Percentiles rank a stretch among this genome's conserved stretches.
Conservation (phyloP, 768 basidiomycete genomes). For the Pisolithus sp. region DNA sequence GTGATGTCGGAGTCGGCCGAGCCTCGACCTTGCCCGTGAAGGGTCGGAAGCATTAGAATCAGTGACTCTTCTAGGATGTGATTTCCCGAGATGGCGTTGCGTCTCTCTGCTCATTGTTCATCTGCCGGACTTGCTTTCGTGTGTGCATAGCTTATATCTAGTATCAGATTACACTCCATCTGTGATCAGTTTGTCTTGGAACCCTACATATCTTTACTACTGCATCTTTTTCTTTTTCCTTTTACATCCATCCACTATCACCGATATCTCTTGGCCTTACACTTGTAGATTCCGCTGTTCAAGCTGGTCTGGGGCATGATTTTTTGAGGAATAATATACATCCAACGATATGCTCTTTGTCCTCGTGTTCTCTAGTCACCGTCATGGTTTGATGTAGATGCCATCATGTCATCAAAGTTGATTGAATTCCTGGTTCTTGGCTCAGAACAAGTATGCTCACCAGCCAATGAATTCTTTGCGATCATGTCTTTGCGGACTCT, state of each 20-base stretch:
- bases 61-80: constrained; percentile 20
- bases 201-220: constrained; percentile 11
- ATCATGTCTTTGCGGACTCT: background rate
- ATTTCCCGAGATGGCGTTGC: background rate
- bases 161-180: background rate
- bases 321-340: background rate
- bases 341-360: background rate
- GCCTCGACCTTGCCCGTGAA: constrained; percentile 23
- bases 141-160: constrained; percentile 4
- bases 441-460: too few species aligned
- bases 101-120: background rate
- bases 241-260: constrained; percentile 10
- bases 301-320: background rate
- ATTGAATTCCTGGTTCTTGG: too few species aligned
- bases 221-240: constrained; percentile 21
- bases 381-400: background rate
- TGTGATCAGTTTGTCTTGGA: background rate
- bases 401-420: background rate
- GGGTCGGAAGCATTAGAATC: constrained; percentile 19
- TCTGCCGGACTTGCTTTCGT: background rate
- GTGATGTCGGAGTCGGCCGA: constrained; percentile 9
- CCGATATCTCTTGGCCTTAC: background rate
- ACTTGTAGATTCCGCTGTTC: background rate
- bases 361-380: too few species aligned
- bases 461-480: too few species aligned